Evolutionary conservation across 2,329 filamentous ascomycete species (phyloP).

Genomic region (Aspergillus floridensis): DNA sequence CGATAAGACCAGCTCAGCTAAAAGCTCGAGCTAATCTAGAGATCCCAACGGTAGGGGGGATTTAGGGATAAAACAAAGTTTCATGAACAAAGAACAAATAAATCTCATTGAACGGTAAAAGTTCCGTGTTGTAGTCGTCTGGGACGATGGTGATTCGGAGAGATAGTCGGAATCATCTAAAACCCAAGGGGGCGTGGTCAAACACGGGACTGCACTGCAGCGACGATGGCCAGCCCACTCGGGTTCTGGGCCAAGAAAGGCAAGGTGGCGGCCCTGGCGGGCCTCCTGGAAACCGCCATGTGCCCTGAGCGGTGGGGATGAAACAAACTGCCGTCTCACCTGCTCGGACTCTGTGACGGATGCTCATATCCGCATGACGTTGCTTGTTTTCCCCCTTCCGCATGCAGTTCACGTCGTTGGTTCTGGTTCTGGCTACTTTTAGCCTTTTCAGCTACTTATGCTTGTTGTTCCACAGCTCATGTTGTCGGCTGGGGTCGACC

Average conservation of each 20-base stretch:
- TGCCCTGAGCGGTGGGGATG: constrained; percentile 18
- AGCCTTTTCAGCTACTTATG: neutral
- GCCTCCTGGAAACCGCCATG: constrained; percentile 17
- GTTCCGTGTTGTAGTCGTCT: neutral
- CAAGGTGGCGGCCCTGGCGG: constrained; percentile 6
- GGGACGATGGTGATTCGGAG: neutral
- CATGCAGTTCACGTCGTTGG: neutral
- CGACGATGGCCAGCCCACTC: constrained; percentile 6
- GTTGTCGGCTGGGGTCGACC: neutral
- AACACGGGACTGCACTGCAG: neutral
- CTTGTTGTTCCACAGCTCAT: neutral
- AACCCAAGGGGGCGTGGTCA: constrained; percentile 4
- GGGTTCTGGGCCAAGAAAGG: constrained; percentile 21
- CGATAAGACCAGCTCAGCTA: neutral
- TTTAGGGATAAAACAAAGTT: neutral
- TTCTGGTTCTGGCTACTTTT: no score
- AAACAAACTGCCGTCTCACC: constrained; percentile 16
- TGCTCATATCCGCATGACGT: neutral
- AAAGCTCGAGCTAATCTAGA: neutral
- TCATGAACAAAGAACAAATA: no score
- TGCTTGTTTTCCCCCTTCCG: neutral
- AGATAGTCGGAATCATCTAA: neutral
- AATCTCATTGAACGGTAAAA: no score
- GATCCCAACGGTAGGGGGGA: neutral
- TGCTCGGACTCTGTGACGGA: neutral